Base-by-base conservation (phyloP, 2,329 filamentous ascomycete species). In the Coniochaeta sp. region DNA sequence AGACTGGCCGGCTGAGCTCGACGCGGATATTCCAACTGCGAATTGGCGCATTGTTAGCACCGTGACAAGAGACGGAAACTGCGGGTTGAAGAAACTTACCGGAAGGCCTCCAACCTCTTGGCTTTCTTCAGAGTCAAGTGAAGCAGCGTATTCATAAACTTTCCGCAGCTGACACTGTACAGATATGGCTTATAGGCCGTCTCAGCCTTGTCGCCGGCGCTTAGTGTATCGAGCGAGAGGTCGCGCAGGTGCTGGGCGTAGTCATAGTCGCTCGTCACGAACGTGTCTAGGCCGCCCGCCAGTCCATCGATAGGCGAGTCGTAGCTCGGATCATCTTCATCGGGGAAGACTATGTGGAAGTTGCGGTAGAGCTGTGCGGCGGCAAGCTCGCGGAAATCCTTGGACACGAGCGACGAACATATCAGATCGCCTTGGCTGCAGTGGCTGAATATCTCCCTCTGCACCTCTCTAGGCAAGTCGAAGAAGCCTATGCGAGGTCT, bases 21-120 rank as follows among this genome's bases (percentile, higher is more conserved):
- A 88, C 80, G 7, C 83, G 79, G 59, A 87, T 82, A 67, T 88
- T 85, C 85, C 85, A 88, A 63, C 81, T 85, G 58, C 26, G 2
- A 55, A 22, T 54, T 58, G 34, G 32, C 36, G 32, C 44, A 34
- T 61, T 16, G 61, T 62, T 47, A 60, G 47, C 26, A 58, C 30
- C n/a, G 19, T 12, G 42, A 47, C 58, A 40, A 38, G 42, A 32
- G 14, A 30, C 32, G n/a, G n/a, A 42, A 55, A 36, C 22, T n/a
- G 58, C 30, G 42, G 28, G 59, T 30, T 50, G 32, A 57, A 17
- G 32, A 17, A 28, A 70, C 79, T 62, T 66, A 85, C 82, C 73
- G 76, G 66, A 88, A 86, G 3, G 74, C 75, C 67, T 88, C 84
- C 26, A 88, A 74, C 0, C 76, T 73, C 50, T 71, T 76, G 30